Evolutionary conservation across 2,329 filamentous ascomycete species (phyloP).

Genomic region (Calonectria montana): DNA sequence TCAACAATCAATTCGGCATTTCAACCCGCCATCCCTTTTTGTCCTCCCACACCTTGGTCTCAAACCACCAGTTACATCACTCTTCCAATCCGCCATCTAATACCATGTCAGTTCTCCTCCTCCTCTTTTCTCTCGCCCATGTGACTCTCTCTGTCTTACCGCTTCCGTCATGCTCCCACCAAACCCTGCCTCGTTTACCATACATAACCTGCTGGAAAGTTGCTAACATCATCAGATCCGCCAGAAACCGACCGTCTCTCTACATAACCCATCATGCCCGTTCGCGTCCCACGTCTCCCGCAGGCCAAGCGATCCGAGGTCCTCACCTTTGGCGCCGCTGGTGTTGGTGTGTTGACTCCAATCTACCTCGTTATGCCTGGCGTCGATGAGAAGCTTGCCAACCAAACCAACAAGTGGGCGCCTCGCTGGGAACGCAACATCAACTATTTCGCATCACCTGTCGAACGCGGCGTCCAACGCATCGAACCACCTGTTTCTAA

Average conservation of each 20-base stretch:
- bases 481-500: constrained; percentile 60
- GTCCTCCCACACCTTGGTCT: not conserved
- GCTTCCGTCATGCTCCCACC: not conserved
- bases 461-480: constrained; percentile 59
- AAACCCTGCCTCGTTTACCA: not conserved
- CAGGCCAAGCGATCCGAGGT: constrained; percentile 60
- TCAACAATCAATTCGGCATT: not conserved
- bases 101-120: not conserved
- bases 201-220: not conserved
- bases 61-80: not conserved
- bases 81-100: not conserved
- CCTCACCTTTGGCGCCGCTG: constrained; percentile 65
- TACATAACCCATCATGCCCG: constrained; percentile 56
- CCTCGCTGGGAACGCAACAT: constrained; percentile 70
- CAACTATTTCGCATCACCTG: constrained; percentile 62
- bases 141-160: not conserved
- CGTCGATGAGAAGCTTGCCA: constrained; percentile 64
- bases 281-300: constrained; percentile 60
- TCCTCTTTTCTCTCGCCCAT: not conserved
- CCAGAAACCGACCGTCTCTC: not conserved
- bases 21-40: not conserved
- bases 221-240: not conserved
- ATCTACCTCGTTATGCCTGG: constrained; percentile 69
- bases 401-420: constrained; percentile 68
- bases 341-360: constrained; percentile 64